Base-by-base conservation (phyloP, 2,329 filamentous ascomycete species). In the Fonsecaea nubica region DNA sequence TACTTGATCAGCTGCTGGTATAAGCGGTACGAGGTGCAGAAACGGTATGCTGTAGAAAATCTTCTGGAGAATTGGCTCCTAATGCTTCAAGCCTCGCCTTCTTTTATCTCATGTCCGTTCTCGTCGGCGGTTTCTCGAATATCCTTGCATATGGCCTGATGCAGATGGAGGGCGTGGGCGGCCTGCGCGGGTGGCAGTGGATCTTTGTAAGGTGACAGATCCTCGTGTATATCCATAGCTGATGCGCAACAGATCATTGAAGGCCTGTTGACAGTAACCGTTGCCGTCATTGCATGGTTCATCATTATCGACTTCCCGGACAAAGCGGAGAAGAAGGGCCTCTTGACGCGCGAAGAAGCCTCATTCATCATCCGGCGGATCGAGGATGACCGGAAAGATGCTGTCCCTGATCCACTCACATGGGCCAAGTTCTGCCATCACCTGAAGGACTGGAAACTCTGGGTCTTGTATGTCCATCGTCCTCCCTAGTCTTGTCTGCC, bases 311-410 rank as follows among this genome's bases (percentile, higher is more conserved):
- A 76, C 61, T 76, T 75, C 63, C 74, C 74, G 13, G 74, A 75
- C 68, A 75, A 76, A 61, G 73, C 67, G 8, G 36, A 61, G n/a
- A 54, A 54, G 35, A 66, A 60, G 30, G 63, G 63, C 15, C 52
- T 68, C 15, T 59, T 68, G 25, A 63, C 58, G 4, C 52, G 58
- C 10, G 36, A 58, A 15, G 25, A 68, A 30, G 66, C 63, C 13
- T 38, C 75, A 18, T 71, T 77, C 35, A 75, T 77, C 63, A 73
- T 76, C 33, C 69, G 71, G 12, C 72, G 77, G 12, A 86, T 90
- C 71, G 77, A 87, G 42, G 77, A 77, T 18, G 87, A 89, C 73
- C 85, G 87, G 54, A 83, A 83, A 32, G 87, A 90, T 71, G 81
- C 77, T 13, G 66, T 74, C 2, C 69, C 76, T 1, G 78, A 81